These are phyloP conservation scores for Phyllosticta citrichinensis DNA, from an alignment of 2,329 filamentous ascomycete species.

Conservation along the genomic window DNA sequence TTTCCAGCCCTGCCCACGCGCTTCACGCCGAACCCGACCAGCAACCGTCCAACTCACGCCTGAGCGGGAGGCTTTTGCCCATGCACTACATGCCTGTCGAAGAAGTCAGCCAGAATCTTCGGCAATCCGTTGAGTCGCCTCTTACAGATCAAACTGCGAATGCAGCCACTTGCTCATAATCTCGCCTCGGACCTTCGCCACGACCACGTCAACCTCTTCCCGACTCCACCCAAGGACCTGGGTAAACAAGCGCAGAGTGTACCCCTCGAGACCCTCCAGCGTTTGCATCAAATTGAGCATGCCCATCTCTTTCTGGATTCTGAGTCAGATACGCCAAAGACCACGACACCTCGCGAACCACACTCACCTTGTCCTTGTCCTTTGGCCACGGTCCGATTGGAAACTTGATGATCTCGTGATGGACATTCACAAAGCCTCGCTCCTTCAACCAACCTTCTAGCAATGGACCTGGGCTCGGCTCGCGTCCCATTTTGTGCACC, in stretches of 20 bases:
- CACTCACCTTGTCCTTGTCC: conserved; percentile 12
- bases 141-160: neutral
- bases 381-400: conserved; percentile 21
- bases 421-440: conserved; percentile 35
- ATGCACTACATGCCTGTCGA: neutral
- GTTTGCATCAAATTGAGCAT: conserved; percentile 29
- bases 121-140: neutral
- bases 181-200: conserved; percentile 17
- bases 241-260: conserved; percentile 33
- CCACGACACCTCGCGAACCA: neutral
- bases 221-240: conserved; percentile 32
- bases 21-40: too few species aligned
- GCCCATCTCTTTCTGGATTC: conserved; percentile 12
- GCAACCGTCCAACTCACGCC: neutral
- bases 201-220: conserved; percentile 33
- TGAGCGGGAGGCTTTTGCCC: neutral
- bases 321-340: neutral
- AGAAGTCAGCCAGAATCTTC: neutral
- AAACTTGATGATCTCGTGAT: conserved; percentile 21
- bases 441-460: conserved; percentile 30
- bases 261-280: conserved; percentile 31
- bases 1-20: neutral
- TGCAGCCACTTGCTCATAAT: conserved; percentile 10
- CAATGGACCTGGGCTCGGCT: conserved; percentile 16
- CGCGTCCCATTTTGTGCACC: conserved; percentile 1